A percentile compares a stretch with the other conserved stretches of the same genome.
Conservation (phyloP, 2,329 filamentous ascomycete species). For the Ceratocystiopsis sp. region DNA sequence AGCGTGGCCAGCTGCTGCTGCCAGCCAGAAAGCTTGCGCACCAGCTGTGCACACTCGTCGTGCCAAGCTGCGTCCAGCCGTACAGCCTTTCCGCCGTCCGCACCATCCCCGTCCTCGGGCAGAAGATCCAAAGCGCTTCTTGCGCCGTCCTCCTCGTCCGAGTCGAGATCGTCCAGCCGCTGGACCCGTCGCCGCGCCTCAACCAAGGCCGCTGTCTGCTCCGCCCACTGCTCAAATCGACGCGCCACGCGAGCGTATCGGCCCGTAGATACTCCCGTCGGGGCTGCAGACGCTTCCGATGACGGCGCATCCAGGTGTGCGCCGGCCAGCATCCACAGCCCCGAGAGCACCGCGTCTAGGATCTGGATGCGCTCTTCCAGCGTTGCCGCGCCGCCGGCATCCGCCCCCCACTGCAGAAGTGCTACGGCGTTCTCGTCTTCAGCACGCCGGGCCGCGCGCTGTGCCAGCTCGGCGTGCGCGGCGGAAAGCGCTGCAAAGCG, state of each 20-base stretch:
- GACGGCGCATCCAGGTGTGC: neutral
- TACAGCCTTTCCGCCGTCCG: neutral
- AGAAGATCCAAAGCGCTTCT: neutral
- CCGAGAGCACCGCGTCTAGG: conserved; percentile 37
- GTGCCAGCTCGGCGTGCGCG: conserved; percentile 16
- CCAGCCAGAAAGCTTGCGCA: conserved; percentile 31
- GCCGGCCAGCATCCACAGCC: conserved; percentile 33
- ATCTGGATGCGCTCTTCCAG: conserved; percentile 37
- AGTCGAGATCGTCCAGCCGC: conserved; percentile 2
- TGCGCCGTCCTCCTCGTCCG: neutral
- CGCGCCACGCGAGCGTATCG: conserved; percentile 36
- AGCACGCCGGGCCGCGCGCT: conserved; percentile 23
- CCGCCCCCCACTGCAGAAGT: conserved; percentile 31
- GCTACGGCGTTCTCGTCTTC: conserved; percentile 35
- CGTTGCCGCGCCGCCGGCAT: conserved; percentile 15
- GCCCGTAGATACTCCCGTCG: conserved; percentile 8
- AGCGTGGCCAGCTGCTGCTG: conserved; percentile 5
- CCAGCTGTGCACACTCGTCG: conserved; percentile 35
- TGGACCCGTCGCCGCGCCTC: conserved; percentile 18
- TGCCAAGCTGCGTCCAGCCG: conserved; percentile 38
- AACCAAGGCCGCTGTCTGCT: conserved; percentile 27
- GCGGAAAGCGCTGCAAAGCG: conserved; percentile 25
- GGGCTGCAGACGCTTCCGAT: neutral
- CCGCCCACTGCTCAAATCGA: conserved; percentile 44
- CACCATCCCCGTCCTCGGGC: conserved; percentile 9